Evolutionary conservation across 139 green algal genomes (phyloP).

Genomic region (Closterium sp.): DNA sequence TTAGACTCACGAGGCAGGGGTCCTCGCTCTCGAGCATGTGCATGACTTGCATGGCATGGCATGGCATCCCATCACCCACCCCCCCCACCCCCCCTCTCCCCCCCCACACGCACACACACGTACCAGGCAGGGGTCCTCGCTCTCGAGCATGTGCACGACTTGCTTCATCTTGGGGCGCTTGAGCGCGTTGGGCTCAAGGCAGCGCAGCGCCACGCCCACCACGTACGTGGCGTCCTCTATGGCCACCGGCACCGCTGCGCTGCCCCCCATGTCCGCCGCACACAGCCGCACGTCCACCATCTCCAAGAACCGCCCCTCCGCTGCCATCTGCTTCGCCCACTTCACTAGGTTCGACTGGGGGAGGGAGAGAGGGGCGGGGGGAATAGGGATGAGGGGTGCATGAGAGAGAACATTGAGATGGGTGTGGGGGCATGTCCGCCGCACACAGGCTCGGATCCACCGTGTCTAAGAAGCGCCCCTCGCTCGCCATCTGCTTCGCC

Average conservation of each 20-base stretch:
- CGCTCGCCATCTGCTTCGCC: too few relatives aligned
- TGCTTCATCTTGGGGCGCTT: conserved; percentile 39
- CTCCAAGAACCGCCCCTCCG: background rate
- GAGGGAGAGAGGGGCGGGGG: background rate
- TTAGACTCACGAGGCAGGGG: background rate
- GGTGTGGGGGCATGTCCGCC: too few relatives aligned
- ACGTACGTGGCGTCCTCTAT: conserved; percentile 27
- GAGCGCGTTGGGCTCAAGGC: conserved; percentile 32
- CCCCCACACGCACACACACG: too few relatives aligned
- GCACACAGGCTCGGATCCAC: too few relatives aligned
- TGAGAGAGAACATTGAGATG: too few relatives aligned
- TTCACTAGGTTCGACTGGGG: conserved; percentile 31
- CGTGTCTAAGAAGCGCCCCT: too few relatives aligned
- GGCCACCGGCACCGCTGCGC: background rate
- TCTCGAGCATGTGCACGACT: conserved; percentile 37
- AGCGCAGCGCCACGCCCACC: conserved; percentile 16
- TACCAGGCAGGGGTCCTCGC: conserved; percentile 16
- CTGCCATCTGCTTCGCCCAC: conserved; percentile 12
- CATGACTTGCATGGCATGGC: too few relatives aligned
- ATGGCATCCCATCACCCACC: too few relatives aligned
- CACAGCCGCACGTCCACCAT: conserved; percentile 20
- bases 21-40: conserved; percentile 23
- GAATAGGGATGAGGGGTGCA: background rate
- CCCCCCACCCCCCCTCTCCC: too few relatives aligned
- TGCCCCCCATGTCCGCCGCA: background rate